Base-by-base conservation (phyloP, 345 rosid species). In the Populus alba region DNA sequence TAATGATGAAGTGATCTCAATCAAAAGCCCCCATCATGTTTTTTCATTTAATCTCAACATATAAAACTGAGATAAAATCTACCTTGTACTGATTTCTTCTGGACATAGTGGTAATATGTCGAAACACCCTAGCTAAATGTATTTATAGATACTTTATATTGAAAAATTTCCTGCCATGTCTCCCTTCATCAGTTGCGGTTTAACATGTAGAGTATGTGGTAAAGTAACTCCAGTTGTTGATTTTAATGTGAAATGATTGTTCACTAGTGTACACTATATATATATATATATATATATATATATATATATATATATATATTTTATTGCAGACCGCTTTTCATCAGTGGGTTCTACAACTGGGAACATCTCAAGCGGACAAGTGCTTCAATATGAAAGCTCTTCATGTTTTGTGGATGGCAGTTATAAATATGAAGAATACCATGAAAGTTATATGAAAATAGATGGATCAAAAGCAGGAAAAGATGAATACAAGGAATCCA, bases 381-480 rank as follows among this genome's bases (percentile, higher is more conserved):
- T 92, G 84, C 87, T 92, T 82, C 94, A 92, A 78, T 88, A 86
- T 80, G 92, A 88, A 82, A 82, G 90, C 75, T 91, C 95, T 49
- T 88, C 95, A 49, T 66, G 89, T 78, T 77, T 88, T 61, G 70
- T 85, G 65, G 92, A 92, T 75, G 88, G 81, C 47, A 82, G 70
- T 20, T 81, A 91, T 78, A 87, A 87, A 57, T 90, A 90, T 66
- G 92, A 92, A 90, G 92, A 90, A 78, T 92, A 87, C 72, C 88
- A 68, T 63, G 91, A 89, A 76, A 94, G 95, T 76, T 88, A 77
- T 68, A 73, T 91, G 79, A 87, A 86, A 84, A 90, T 91, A 73
- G 91, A 88, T 81, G 88, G 85, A 51, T 79, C 82, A 27, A 86
- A 81, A 70, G 31, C 72, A 1, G 63, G 77, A 83, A 84, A 82